Evolutionary conservation across 2,329 filamentous ascomycete species (phyloP), one percentile per base, ranked within the genome.

Genomic region (Pseudopithomyces chartarum): DNA sequence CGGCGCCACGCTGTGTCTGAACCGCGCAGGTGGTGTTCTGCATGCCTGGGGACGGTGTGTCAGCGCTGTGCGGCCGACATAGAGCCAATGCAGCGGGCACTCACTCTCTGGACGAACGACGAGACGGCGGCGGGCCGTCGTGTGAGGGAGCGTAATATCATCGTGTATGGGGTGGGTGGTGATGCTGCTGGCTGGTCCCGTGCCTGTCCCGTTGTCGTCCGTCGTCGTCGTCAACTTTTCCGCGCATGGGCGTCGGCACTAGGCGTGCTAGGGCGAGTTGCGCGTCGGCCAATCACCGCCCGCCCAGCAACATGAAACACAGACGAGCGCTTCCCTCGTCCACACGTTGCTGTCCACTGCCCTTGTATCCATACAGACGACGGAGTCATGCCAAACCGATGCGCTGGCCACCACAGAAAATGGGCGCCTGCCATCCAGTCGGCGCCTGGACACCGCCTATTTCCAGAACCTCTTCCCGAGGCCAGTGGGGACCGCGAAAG

Each of bases 1-100:
- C 58, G 76, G 67, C 22, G 84, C 83, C 6, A 84, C 76, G 44
- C 66, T 66, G 68, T 85, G 81, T n/a, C 58, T 23, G 49, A 36
- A 63, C 60, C 73, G 70, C 19, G 56, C 48, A 49, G 56, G 46
- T 40, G 57, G 63, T 38, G 62, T 32, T 42, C 51, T 58, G 57
- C 61, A 59, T 67, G 61, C 70, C 73, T 75, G 65, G 48, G 52
- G 52, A 51, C 56, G 52, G 42, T 54, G 65, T 73, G 66, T 73
- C 67, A 65, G 58, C 49, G 57, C 32, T 57, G 52, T 51, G 34
- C 58, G 53, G 53, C 54, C 42, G 45, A 39, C 42, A 38, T 4
- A 49, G 45, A n/a, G 32, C 32, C 32, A 29, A 6, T 26, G 40
- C 39, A 47, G 55, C 34, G 52, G 45, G 26, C 5, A 62, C 65